Percentiles rank a stretch among this genome's conserved stretches.
Evolutionary conservation across 306 rosid genomes (phyloP).

Genomic region (Biancaea sappan): DNA sequence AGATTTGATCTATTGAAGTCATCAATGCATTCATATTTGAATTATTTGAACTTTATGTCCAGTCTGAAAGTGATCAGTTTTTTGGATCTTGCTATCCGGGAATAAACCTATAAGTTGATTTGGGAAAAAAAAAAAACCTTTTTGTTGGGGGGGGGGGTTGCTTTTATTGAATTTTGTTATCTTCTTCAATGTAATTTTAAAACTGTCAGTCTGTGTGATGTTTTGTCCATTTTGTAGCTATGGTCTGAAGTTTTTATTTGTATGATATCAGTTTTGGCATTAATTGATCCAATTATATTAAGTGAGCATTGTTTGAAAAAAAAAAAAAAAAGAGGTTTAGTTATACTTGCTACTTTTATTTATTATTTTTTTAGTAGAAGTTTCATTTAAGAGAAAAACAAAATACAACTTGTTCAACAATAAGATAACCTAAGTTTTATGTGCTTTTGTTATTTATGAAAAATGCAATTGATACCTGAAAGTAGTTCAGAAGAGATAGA

Average conservation of each 20-base stretch:
- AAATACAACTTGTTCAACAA: background rate
- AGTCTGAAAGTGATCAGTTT: background rate
- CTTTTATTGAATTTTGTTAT: background rate
- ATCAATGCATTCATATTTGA: background rate
- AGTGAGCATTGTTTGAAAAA: slow-evolving; percentile 16
- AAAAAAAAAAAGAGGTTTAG: slow-evolving; percentile 10
- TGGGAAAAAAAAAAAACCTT: too few species aligned
- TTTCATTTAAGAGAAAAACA: background rate
- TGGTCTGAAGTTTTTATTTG: slow-evolving; percentile 3
- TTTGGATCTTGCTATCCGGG: slow-evolving; percentile 20
- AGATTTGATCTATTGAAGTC: background rate
- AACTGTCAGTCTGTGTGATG: slow-evolving; percentile 4
- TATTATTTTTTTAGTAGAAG: background rate
- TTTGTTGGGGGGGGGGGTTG: background rate
- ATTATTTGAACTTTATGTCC: background rate
- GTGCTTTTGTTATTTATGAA: background rate
- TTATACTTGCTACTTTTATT: background rate
- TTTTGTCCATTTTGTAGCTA: background rate
- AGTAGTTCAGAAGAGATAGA: slow-evolving; percentile 3
- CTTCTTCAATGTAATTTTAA: background rate
- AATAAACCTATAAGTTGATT: background rate
- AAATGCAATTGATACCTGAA: background rate
- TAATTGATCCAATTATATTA: background rate
- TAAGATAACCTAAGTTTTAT: background rate
- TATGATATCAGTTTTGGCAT: background rate